Conservation (phyloP, 2,329 filamentous ascomycete species). For the Pezicula neosporulosa region DNA sequence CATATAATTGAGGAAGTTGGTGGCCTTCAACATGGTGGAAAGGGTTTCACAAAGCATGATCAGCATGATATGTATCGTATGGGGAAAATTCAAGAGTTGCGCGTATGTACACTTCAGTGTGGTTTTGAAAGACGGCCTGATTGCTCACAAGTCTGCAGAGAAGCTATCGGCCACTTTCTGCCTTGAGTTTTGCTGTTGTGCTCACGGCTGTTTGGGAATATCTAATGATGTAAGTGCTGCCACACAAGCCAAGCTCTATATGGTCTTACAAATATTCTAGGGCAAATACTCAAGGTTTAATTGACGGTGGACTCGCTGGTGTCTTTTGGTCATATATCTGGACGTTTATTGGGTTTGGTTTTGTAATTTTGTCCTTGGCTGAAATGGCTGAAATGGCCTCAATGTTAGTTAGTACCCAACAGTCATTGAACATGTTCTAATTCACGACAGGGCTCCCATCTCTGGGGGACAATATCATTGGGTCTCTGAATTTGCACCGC, state of each 20-base stretch:
- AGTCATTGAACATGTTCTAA: not conserved
- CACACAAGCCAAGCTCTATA: not conserved
- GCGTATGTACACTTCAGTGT: not conserved
- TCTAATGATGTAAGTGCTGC: constrained; percentile 28
- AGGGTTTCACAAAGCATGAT: constrained; percentile 13
- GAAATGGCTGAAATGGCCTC: constrained; percentile 24
- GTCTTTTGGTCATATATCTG: constrained; percentile 36
- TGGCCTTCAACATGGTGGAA: constrained; percentile 1
- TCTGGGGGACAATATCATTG: constrained; percentile 56
- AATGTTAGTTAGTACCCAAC: constrained; percentile 10
- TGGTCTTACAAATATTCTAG: constrained; percentile 13
- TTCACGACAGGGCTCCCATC: constrained; percentile 39
- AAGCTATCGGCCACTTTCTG: constrained; percentile 35
- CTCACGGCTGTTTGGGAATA: constrained; percentile 39
- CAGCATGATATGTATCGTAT: constrained; percentile 19
- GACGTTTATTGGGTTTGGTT: constrained; percentile 23
- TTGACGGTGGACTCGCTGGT: constrained; percentile 23
- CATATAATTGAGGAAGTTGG: constrained; percentile 7
- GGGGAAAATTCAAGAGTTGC: constrained; percentile 17
- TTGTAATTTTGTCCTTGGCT: constrained; percentile 16
- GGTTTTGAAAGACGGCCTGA: too few species aligned
- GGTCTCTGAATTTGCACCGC: constrained; percentile 49
- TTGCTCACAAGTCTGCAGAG: constrained; percentile 24
- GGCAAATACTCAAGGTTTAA: constrained; percentile 24
- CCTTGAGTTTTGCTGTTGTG: constrained; percentile 36